Evolutionary conservation across 805 yeast species (phyloP).

Genomic region (Nakazawaea ernobii): DNA sequence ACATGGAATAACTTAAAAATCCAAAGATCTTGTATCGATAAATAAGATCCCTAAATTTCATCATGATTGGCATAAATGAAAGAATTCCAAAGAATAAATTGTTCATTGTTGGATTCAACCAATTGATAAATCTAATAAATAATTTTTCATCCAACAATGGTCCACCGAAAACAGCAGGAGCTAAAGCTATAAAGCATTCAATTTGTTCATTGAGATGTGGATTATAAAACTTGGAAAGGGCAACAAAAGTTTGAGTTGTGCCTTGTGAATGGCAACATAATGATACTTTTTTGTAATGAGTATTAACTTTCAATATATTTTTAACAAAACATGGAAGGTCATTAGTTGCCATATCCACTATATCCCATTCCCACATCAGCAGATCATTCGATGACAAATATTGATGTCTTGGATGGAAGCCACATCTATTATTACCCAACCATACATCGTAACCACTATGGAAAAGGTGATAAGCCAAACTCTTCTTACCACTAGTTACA

Average conservation of each 20-base stretch:
- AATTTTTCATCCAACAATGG: slow-evolving; percentile 54
- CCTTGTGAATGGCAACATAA: slow-evolving; percentile 91
- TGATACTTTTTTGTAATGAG: slow-evolving; percentile 41
- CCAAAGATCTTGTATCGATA: slow-evolving; percentile 53
- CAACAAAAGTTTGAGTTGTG: slow-evolving; percentile 75
- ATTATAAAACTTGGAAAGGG: slow-evolving; percentile 44
- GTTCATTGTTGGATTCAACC: slow-evolving; percentile 36
- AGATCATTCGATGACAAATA: slow-evolving; percentile 35
- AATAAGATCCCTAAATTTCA: slow-evolving; percentile 45
- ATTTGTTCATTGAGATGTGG: slow-evolving; percentile 47
- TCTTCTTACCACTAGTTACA: slow-evolving; percentile 74
- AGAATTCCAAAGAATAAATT: slow-evolving; percentile 65
- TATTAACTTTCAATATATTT: slow-evolving; percentile 37
- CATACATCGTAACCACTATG: slow-evolving; percentile 75
- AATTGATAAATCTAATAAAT: slow-evolving; percentile 60
- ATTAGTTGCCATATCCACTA: slow-evolving; percentile 70
- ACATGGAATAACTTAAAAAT: slow-evolving; percentile 68
- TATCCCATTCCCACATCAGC: slow-evolving; percentile 90
- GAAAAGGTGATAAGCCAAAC: slow-evolving; percentile 57
- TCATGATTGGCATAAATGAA: slow-evolving; percentile 75
- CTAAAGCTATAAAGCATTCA: slow-evolving; percentile 66
- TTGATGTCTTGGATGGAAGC: slow-evolving; percentile 68
- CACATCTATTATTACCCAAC: slow-evolving; percentile 89
- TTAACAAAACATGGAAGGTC: slow-evolving; percentile 75
- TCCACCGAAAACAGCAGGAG: slow-evolving; percentile 94